These are phyloP conservation scores for Lactarius deliciosus DNA, from an alignment of 768 basidiomycete species.

Conservation along the genomic window DNA sequence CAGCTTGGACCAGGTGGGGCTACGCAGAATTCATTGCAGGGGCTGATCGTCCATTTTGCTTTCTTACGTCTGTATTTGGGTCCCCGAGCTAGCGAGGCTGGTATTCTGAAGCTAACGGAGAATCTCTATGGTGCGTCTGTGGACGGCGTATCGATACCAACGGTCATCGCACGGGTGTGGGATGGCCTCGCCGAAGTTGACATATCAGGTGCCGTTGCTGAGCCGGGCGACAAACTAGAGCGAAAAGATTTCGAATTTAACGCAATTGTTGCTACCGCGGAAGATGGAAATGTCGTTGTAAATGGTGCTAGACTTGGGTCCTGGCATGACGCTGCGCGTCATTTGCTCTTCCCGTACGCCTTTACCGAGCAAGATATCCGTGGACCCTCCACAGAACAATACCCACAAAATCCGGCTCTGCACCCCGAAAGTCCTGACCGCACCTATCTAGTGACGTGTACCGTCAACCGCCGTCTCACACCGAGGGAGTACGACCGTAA, in stretches of 20 bases:
- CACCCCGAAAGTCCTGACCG: constrained; percentile 87
- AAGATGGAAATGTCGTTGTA: constrained; percentile 54
- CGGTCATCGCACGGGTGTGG: constrained; percentile 64
- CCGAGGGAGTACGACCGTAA: constrained; percentile 96
- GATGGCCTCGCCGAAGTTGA: constrained; percentile 57
- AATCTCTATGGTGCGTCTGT: constrained; percentile 47
- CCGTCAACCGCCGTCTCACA: constrained; percentile 92
- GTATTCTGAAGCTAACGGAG: constrained; percentile 53
- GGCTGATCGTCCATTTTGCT: constrained; percentile 67
- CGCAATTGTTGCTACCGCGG: constrained; percentile 67
- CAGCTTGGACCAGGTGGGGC: constrained; percentile 40
- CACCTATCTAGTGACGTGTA: constrained; percentile 91
- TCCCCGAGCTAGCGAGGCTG: constrained; percentile 51
- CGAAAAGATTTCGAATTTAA: constrained; percentile 68
- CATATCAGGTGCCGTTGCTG: constrained; percentile 32
- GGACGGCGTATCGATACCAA: constrained; percentile 48
- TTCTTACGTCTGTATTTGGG: constrained; percentile 86
- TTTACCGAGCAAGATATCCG: constrained; percentile 54
- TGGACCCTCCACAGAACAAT: constrained; percentile 41
- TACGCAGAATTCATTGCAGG: constrained; percentile 47
- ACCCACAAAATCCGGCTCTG: constrained; percentile 62
- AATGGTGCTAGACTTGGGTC: constrained; percentile 62
- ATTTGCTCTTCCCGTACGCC: constrained; percentile 82
- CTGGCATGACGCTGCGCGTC: constrained; percentile 87
- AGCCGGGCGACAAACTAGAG: constrained; percentile 28